Percentiles rank a stretch among this genome's conserved stretches.
These are phyloP conservation scores for Chaetomiaceae sp. DNA, from an alignment of 2,329 filamentous ascomycete genomes.

Conservation along the genomic window DNA sequence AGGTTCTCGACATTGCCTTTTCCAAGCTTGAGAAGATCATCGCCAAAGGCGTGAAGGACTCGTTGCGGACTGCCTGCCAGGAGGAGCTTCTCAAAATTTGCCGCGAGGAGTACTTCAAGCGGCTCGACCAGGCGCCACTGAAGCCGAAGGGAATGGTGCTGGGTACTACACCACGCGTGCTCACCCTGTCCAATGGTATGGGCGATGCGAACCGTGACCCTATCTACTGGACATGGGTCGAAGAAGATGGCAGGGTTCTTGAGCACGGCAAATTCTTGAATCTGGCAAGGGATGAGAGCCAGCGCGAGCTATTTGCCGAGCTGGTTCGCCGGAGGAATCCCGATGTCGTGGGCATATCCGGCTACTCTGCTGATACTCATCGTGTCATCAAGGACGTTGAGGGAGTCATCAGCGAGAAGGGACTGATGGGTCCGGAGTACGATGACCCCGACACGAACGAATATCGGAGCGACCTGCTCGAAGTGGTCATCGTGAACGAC, in stretches of 20 bases:
- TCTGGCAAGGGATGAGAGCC: constrained; percentile 63
- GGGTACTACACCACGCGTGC: constrained; percentile 79
- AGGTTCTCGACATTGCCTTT: constrained; percentile 76
- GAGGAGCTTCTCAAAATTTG: constrained; percentile 84
- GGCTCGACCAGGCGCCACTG: constrained; percentile 91
- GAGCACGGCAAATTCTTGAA: constrained; percentile 86
- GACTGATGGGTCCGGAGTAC: constrained; percentile 73
- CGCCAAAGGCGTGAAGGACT: constrained; percentile 89
- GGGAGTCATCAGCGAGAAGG: constrained; percentile 69
- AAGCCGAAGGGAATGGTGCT: constrained; percentile 90
- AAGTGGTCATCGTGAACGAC: constrained; percentile 89
- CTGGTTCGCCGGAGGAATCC: constrained; percentile 73
- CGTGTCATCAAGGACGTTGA: constrained; percentile 77
- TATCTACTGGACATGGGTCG: constrained; percentile 85
- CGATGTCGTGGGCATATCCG: constrained; percentile 84
- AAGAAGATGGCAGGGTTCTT: constrained; percentile 82
- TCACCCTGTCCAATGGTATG: constrained; percentile 80
- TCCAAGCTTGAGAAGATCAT: constrained; percentile 77
- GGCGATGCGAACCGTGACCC: constrained; percentile 69
- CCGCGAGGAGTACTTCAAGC: constrained; percentile 80
- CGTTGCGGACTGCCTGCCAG: constrained; percentile 87
- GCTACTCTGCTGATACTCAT: constrained; percentile 80
- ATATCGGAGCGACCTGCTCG: constrained; percentile 70
- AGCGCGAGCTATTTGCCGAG: constrained; percentile 65
- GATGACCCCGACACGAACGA: constrained; percentile 72